Percentiles rank a stretch among this genome's conserved stretches.
These are phyloP conservation scores for Cystobasidiaceae sp. DNA, from an alignment of 1,284 basidiomycete genomes.

Conservation along the genomic window DNA sequence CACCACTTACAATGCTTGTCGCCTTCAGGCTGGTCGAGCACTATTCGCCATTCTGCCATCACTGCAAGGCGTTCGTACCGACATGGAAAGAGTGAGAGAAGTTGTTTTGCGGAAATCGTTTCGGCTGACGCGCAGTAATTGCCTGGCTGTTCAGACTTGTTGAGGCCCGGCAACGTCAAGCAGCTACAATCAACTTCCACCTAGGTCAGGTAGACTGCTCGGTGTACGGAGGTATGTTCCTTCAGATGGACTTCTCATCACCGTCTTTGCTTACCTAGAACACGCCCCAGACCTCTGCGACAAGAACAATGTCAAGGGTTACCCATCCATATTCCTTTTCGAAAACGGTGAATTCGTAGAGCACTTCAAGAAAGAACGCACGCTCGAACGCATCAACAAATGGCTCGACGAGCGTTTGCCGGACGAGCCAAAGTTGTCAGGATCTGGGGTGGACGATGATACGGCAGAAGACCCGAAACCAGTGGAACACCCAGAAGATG, in stretches of 20 bases:
- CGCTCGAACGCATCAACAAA: slow-evolving; percentile 53
- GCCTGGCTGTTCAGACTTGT: slow-evolving; percentile 10
- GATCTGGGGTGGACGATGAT: slow-evolving; percentile 8
- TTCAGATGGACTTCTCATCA: neutral
- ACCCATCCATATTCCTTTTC: slow-evolving; percentile 74
- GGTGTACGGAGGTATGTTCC: slow-evolving; percentile 67
- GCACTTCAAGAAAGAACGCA: slow-evolving; percentile 56
- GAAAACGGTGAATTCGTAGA: slow-evolving; percentile 59
- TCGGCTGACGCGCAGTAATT: too few relatives aligned
- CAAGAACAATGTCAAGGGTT: slow-evolving; percentile 63
- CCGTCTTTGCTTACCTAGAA: neutral
- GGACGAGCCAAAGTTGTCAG: slow-evolving; percentile 4
- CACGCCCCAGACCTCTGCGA: slow-evolving; percentile 80
- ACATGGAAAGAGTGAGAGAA: slow-evolving; percentile 60
- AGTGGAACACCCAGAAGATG: neutral
- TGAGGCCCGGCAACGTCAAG: slow-evolving; percentile 17
- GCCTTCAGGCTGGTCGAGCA: slow-evolving; percentile 41
- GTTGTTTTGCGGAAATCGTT: too few relatives aligned
- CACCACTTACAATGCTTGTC: too few relatives aligned
- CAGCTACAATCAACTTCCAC: slow-evolving; percentile 50
- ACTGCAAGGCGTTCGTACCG: slow-evolving; percentile 70
- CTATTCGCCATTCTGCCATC: slow-evolving; percentile 53
- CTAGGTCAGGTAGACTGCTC: slow-evolving; percentile 83
- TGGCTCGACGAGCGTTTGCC: slow-evolving; percentile 52
- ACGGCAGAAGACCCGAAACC: slow-evolving; percentile 16